Percentiles rank a stretch among this genome's conserved stretches.
phyloP scores from a whole-genome alignment of 2,329 filamentous ascomycete genomes.

The Calonectria ilicicola region DNA sequence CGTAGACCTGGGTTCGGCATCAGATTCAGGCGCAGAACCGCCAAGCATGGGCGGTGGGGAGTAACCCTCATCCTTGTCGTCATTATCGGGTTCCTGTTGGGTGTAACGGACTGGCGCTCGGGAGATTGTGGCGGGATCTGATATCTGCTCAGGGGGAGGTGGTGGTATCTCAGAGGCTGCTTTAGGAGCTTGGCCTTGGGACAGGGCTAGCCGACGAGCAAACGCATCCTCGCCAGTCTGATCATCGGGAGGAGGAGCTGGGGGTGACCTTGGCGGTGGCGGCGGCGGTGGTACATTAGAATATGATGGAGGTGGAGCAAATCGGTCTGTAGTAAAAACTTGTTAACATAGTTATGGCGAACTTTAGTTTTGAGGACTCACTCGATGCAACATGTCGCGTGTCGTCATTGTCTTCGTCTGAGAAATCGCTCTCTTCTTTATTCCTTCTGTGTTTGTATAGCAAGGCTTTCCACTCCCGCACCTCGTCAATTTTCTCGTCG shows the following conservation, averaged over 20 bases:
- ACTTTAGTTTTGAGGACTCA: conserved; percentile 35
- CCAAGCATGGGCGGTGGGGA: conserved; percentile 62
- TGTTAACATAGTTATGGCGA: conserved; percentile 32
- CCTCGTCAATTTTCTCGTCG: conserved; percentile 84
- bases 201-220: conserved; percentile 70
- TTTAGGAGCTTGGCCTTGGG: conserved; percentile 52
- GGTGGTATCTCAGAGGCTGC: conserved; percentile 45
- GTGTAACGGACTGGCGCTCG: conserved; percentile 82
- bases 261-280: conserved; percentile 63
- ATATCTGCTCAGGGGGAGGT: conserved; percentile 41
- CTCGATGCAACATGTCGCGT: conserved; percentile 46
- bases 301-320: conserved; percentile 70
- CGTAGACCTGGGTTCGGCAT: conserved; percentile 64
- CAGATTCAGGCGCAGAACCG: conserved; percentile 51
- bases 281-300: conserved; percentile 68
- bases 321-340: conserved; percentile 58
- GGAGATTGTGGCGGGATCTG: conserved; percentile 73
- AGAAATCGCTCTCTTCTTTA: conserved; percentile 55
- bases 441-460: conserved; percentile 76
- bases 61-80: conserved; percentile 56
- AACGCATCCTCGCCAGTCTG: conserved; percentile 78
- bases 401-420: conserved; percentile 55
- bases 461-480: conserved; percentile 86
- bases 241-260: conserved; percentile 64
- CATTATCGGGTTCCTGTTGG: conserved; percentile 42